These are phyloP conservation scores for Chrysochromulina tobinii DNA, from an alignment of 78 protist species.

Conservation along the genomic window DNA sequence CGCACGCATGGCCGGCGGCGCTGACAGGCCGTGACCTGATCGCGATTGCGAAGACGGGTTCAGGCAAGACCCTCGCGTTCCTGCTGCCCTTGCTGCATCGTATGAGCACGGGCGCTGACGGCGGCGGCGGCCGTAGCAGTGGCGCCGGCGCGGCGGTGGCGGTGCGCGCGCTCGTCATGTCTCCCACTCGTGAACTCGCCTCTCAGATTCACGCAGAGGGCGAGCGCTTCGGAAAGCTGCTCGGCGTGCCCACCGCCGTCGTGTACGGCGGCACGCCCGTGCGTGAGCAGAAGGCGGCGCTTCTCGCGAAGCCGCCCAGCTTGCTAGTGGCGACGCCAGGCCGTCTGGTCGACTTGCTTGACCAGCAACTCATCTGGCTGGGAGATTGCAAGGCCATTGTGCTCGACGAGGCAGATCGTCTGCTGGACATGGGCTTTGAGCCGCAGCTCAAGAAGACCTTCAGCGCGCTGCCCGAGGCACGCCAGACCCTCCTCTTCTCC, in stretches of 20 bases:
- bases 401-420: slow-evolving; percentile 88
- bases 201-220: slow-evolving; percentile 61
- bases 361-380: not conserved
- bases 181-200: slow-evolving; percentile 72
- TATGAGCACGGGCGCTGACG: not conserved
- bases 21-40: slow-evolving; percentile 84
- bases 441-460: not conserved
- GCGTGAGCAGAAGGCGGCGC: not conserved
- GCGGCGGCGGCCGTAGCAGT: too few species aligned
- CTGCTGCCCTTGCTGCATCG: slow-evolving; percentile 81
- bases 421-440: slow-evolving; percentile 88
- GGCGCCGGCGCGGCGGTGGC: not conserved
- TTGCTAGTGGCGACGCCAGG: slow-evolving; percentile 71
- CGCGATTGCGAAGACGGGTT: slow-evolving; percentile 96
- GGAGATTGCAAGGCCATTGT: slow-evolving; percentile 45
- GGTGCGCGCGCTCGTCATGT: slow-evolving; percentile 47
- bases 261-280: slow-evolving; percentile 47
- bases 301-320: not conserved
- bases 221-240: slow-evolving; percentile 16
- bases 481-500: slow-evolving; percentile 54
- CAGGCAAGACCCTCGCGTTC: slow-evolving; percentile 98
- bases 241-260: slow-evolving; percentile 23
- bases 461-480: not conserved
- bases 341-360: slow-evolving; percentile 32
- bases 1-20: slow-evolving; percentile 94